Evolutionary conservation across 1,139 yeast genomes (phyloP).

Genomic region (Entelexis paramagnoliae): DNA sequence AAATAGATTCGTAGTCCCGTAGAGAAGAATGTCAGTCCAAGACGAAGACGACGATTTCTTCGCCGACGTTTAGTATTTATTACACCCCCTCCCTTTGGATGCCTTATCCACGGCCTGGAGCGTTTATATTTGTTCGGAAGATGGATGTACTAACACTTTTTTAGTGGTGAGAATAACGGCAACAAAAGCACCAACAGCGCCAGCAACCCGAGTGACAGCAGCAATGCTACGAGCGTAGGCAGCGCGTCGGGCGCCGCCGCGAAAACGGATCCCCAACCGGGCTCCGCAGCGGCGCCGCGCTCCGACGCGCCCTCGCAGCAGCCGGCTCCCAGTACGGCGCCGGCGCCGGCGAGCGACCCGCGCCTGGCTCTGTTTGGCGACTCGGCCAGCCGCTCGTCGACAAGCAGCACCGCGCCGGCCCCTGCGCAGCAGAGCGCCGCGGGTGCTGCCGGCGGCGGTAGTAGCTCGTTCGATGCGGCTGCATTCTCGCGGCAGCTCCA

Average conservation of each 20-base stretch:
- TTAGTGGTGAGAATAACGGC: conserved; percentile 13
- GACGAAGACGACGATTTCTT: conserved; percentile 81
- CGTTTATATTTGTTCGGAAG: conserved; percentile 3
- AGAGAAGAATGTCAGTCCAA: conserved; percentile 42
- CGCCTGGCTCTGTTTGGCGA: conserved; percentile 13
- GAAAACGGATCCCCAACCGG: background rate
- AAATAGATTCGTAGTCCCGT: conserved; percentile 58
- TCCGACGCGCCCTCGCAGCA: conserved; percentile 11
- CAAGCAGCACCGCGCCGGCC: conserved; percentile 5
- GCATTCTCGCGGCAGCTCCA: conserved; percentile 27
- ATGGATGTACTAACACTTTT: conserved; percentile 16
- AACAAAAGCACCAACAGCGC: conserved; percentile 22
- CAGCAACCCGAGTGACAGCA: background rate
- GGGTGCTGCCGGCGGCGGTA: conserved; percentile 12
- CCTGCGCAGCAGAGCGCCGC: conserved; percentile 6
- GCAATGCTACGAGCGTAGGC: background rate
- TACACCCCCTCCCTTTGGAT: conserved; percentile 1
- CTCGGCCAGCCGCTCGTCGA: conserved; percentile 6
- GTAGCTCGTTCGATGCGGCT: conserved; percentile 21
- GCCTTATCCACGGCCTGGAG: background rate
- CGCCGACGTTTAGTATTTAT: conserved; percentile 56
- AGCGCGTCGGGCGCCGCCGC: background rate
- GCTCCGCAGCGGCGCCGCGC: background rate
- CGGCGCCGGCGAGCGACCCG: conserved; percentile 7
- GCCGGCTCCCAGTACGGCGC: conserved; percentile 7